Evolutionary conservation across 2,329 filamentous ascomycete genomes (phyloP).

Genomic region (Verticillium albo-atrum): DNA sequence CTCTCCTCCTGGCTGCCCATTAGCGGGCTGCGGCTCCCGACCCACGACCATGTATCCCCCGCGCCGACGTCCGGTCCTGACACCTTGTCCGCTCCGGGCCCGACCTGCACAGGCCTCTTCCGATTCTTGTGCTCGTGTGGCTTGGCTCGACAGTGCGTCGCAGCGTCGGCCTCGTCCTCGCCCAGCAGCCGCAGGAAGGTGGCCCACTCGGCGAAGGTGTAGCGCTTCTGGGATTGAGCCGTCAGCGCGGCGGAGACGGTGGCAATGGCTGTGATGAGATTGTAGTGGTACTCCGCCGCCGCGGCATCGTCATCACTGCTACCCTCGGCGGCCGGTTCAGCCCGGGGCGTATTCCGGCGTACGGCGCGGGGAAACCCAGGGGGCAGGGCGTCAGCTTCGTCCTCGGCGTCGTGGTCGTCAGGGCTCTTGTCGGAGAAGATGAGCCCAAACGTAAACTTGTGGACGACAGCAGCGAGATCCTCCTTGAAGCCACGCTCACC

Average conservation of each 20-base stretch:
- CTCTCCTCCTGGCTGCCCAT: conserved; percentile 65
- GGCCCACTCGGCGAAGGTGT: conserved; percentile 81
- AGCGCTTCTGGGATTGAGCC: conserved; percentile 54
- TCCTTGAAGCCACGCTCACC: conserved; percentile 45
- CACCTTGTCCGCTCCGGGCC: conserved; percentile 2
- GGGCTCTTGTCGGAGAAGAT: conserved; percentile 2
- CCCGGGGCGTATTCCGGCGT: conserved; percentile 1
- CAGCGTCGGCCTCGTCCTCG: conserved; percentile 51
- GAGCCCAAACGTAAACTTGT: conserved; percentile 5
- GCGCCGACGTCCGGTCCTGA: neutral
- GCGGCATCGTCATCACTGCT: neutral
- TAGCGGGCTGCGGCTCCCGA: conserved; percentile 63
- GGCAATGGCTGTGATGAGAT: conserved; percentile 70
- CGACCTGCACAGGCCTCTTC: neutral
- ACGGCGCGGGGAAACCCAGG: conserved; percentile 2
- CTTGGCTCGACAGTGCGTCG: conserved; percentile 41
- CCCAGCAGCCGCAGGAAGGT: conserved; percentile 78
- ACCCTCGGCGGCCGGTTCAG: neutral
- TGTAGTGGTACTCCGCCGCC: conserved; percentile 48
- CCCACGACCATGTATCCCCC: conserved; percentile 62
- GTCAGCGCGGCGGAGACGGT: conserved; percentile 60
- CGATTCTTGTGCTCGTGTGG: conserved; percentile 15
- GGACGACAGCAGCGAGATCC: conserved; percentile 36
- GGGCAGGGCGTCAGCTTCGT: conserved; percentile 19
- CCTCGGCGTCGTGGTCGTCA: conserved; percentile 16